phyloP scores from a whole-genome alignment of 306 rosid genomes.

The Pyrus pyrifolia region DNA sequence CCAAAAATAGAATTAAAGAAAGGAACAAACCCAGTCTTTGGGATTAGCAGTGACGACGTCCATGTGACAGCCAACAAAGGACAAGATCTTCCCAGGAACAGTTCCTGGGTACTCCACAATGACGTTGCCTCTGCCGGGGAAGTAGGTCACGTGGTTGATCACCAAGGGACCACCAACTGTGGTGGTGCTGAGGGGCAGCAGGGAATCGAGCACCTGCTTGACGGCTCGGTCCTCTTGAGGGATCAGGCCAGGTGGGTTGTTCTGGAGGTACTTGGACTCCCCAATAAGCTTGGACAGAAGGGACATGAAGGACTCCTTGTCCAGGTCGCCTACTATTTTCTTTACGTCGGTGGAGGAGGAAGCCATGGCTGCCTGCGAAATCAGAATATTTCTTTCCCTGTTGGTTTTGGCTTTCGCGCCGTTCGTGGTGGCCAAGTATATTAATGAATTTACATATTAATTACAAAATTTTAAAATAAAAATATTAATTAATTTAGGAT shows the following conservation, averaged over 20 bases:
- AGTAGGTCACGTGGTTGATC: slow-evolving; percentile 60
- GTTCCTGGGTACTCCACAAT: slow-evolving; percentile 86
- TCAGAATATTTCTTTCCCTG: background rate
- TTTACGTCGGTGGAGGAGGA: slow-evolving; percentile 22
- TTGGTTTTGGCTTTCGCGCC: background rate
- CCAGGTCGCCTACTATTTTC: slow-evolving; percentile 48
- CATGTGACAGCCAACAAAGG: slow-evolving; percentile 90
- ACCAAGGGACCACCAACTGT: slow-evolving; percentile 73
- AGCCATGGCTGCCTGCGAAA: slow-evolving; percentile 35
- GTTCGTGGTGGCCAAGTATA: background rate
- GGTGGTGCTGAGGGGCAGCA: slow-evolving; percentile 62
- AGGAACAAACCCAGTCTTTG: slow-evolving; percentile 61
- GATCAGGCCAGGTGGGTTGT: slow-evolving; percentile 77
- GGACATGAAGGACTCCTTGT: slow-evolving; percentile 49
- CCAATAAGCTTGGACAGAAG: slow-evolving; percentile 72
- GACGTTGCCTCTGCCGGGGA: slow-evolving; percentile 69
- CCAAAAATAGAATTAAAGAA: background rate
- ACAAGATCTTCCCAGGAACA: slow-evolving; percentile 54
- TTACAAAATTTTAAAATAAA: too few relatives aligned
- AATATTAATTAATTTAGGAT: too few relatives aligned
- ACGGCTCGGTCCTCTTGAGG: slow-evolving; percentile 76
- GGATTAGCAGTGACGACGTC: slow-evolving; percentile 94
- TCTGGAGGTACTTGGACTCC: slow-evolving; percentile 73
- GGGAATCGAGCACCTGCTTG: slow-evolving; percentile 54
- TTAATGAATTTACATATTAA: too few relatives aligned